Conservation (phyloP, 371 early-diverging fungal genomes). For the Rhizopus sp. region DNA sequence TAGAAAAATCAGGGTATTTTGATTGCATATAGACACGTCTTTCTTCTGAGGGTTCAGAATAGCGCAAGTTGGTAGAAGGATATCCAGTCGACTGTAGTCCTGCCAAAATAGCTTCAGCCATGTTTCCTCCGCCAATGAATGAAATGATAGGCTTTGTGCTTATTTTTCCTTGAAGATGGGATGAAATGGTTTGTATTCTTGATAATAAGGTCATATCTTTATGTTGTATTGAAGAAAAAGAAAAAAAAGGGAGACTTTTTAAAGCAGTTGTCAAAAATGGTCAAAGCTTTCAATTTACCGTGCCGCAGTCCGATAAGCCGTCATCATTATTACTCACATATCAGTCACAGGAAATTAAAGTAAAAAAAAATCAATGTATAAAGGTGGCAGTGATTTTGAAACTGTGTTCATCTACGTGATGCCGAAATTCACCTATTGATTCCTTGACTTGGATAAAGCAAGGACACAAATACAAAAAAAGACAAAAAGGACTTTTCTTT, state of each 20-base stretch:
- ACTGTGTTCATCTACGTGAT: no score
- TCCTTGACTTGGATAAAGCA: no score
- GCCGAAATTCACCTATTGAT: no score
- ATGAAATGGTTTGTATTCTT: constrained; percentile 23
- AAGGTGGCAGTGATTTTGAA: no score
- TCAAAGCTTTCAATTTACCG: no score
- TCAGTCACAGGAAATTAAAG: no score
- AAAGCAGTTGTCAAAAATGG: no score
- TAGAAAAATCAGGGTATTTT: constrained; percentile 57
- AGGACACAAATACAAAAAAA: no score
- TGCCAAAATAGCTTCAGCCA: constrained; percentile 91
- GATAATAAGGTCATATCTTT: constrained; percentile 6
- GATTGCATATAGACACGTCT: constrained; percentile 65
- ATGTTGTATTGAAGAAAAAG: background rate
- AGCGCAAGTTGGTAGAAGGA: constrained; percentile 65
- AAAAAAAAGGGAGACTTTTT: background rate
- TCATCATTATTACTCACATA: no score
- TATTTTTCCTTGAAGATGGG: constrained; percentile 14
- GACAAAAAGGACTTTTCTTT: no score
- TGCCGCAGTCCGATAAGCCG: no score
- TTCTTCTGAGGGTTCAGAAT: constrained; percentile 80
- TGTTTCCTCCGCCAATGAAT: constrained; percentile 93
- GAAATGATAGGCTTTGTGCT: constrained; percentile 44
- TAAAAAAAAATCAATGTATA: no score
- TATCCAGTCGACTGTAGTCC: constrained; percentile 79